Evolutionary conservation across 305 asterid species (phyloP), one percentile per base, ranked within the genome.

Genomic region (Fraxinus ornus): DNA sequence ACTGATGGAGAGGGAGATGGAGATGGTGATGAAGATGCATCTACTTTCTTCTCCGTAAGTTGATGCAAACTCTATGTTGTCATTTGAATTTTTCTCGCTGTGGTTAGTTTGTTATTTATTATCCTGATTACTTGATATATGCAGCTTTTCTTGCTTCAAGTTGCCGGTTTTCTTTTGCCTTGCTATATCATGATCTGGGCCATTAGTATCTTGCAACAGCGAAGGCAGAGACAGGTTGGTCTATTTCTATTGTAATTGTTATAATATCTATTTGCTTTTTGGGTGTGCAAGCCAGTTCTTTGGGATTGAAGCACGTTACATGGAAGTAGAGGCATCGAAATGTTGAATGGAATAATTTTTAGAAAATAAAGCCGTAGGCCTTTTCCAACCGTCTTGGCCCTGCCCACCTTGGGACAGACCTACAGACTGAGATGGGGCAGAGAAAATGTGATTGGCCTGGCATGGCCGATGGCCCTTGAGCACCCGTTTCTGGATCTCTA

Each of bases 151-250:
- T 84, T 95, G 88, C 95, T 95, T 81, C 93, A 98, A 75, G 92
- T 90, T 10, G 94, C 92, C 30, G 99, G 99, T 35, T 95, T 95
- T 86, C 98, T 95, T 87, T 86, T 95, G 89, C 98, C 99, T 30
- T 95, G 95, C 90, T 95, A 95, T 88, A 91, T 95, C 83, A 94
- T 95, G 98, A 89, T 94, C 83, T 95, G 99, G 99, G 95, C 97
- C 70, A 91, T 95, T 80, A 91, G 90, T 79, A 90, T 95, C 84
- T 84, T 94, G 90, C 99, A 95, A 85, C 94, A 92, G 15, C 94
- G 97, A 68, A 90, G 97, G 85, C 95, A 95, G 84, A 88, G 97
- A 86, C 97, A 92, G 97, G 98, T 93, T 75, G 79, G 71, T 77
- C 70, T 7, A 60, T 7, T n/a, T 19, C 70, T 19, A 21, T 68